Conservation (phyloP, 2,329 filamentous ascomycete genomes). For the Dactylellina haptotyla region DNA sequence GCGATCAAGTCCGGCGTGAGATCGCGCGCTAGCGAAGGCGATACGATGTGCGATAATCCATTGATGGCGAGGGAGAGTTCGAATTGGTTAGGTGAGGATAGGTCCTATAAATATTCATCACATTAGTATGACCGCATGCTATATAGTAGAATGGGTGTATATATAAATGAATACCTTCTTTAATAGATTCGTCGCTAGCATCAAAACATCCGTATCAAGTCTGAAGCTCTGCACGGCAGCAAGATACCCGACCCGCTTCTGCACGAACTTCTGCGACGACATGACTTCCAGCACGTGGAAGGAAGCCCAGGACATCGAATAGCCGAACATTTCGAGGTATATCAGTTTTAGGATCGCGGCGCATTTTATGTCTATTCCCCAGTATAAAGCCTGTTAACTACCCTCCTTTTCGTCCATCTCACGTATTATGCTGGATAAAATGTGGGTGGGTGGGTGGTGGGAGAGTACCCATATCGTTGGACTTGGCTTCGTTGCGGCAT, state of each 20-base stretch:
- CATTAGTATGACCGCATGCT: slow-evolving; percentile 55
- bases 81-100: slow-evolving; percentile 76
- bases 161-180: slow-evolving; percentile 74
- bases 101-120: slow-evolving; percentile 67
- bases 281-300: slow-evolving; percentile 99
- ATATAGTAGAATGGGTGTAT: slow-evolving; percentile 50
- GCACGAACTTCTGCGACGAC: slow-evolving; percentile 92
- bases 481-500: slow-evolving; percentile 91
- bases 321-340: slow-evolving; percentile 98
- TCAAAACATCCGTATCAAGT: slow-evolving; percentile 93
- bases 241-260: slow-evolving; percentile 94
- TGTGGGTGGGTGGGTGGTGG: slow-evolving; percentile 28
- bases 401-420: too few relatives aligned
- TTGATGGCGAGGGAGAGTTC: slow-evolving; percentile 86
- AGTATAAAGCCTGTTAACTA: neutral
- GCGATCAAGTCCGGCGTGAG: slow-evolving; percentile 86
- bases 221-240: slow-evolving; percentile 96
- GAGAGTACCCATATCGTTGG: slow-evolving; percentile 85
- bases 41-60: slow-evolving; percentile 94
- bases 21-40: slow-evolving; percentile 88
- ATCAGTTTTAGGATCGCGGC: slow-evolving; percentile 94
- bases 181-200: slow-evolving; percentile 94
- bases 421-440: neutral
- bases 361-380: slow-evolving; percentile 81
- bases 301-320: slow-evolving; percentile 99